Evolutionary conservation across 306 rosid genomes (phyloP).

Genomic region (Canavalia gladiata): DNA sequence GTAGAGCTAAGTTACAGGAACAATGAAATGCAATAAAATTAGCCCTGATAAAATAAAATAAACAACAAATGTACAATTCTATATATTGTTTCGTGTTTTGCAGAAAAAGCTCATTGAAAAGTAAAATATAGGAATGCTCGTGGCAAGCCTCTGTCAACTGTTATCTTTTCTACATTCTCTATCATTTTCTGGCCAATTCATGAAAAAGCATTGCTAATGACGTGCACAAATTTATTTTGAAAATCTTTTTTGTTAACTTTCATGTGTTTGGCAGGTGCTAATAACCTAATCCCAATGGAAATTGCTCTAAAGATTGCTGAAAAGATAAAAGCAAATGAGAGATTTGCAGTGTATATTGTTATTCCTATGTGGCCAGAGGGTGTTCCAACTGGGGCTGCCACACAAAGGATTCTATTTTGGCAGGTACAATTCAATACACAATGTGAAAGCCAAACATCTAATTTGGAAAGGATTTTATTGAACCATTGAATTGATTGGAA

Average conservation of each 20-base stretch:
- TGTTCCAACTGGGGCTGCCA: slow-evolving; percentile 89
- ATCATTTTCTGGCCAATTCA: not conserved
- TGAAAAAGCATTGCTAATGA: slow-evolving; percentile 25
- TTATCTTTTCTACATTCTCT: not conserved
- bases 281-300: slow-evolving; percentile 96
- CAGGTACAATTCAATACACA: slow-evolving; percentile 69
- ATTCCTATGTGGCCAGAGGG: slow-evolving; percentile 99
- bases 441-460: slow-evolving; percentile 29
- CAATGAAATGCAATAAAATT: not conserved
- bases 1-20: not conserved
- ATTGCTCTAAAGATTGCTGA: slow-evolving; percentile 94
- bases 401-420: slow-evolving; percentile 97
- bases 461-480: slow-evolving; percentile 31
- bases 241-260: slow-evolving; percentile 26
- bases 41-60: not conserved
- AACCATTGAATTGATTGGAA: slow-evolving; percentile 19
- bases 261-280: slow-evolving; percentile 74
- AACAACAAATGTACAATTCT: not conserved
- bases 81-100: slow-evolving; percentile 25
- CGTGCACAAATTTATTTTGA: slow-evolving; percentile 21
- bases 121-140: not conserved
- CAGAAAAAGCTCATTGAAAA: not conserved
- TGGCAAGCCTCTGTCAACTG: not conserved
- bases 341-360: slow-evolving; percentile 91
- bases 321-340: slow-evolving; percentile 85